These are phyloP conservation scores for Schizosaccharomyces japonicus DNA, from an alignment of 805 yeast genomes.

Conservation along the genomic window DNA sequence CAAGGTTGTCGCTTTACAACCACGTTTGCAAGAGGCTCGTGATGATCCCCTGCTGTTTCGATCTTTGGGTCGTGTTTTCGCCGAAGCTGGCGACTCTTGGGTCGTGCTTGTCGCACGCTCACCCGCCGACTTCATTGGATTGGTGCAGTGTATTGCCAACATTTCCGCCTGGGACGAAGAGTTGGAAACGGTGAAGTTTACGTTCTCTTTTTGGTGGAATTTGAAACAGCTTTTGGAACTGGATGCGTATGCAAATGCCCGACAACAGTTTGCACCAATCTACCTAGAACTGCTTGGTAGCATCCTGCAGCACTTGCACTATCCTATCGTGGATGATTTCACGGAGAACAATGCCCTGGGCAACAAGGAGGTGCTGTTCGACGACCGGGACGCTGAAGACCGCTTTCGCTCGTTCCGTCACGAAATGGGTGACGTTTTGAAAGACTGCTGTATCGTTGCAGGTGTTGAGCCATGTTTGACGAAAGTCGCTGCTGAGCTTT, in stretches of 20 bases:
- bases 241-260: conserved; percentile 32
- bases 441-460: conserved; percentile 78
- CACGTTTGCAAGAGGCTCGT: conserved; percentile 19
- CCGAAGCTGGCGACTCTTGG: conserved; percentile 93
- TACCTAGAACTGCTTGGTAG: conserved; percentile 35
- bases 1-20: conserved; percentile 39
- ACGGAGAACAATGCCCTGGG: not conserved
- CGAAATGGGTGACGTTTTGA: conserved; percentile 92
- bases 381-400: conserved; percentile 64
- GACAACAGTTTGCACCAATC: conserved; percentile 26
- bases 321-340: conserved; percentile 32
- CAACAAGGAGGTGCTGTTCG: conserved; percentile 22
- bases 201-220: conserved; percentile 79
- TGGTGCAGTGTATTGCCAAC: conserved; percentile 49
- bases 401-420: conserved; percentile 83
- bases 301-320: conserved; percentile 45
- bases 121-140: conserved; percentile 43
- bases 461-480: conserved; percentile 49
- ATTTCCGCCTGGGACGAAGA: conserved; percentile 57
- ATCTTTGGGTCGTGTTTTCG: conserved; percentile 50
- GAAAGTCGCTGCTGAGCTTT: conserved; percentile 44
- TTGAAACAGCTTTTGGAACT: conserved; percentile 47
- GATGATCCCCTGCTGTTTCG: conserved; percentile 43
- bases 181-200: conserved; percentile 67
- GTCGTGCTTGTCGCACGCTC: conserved; percentile 55